Evolutionary conservation across 2,329 filamentous ascomycete genomes (phyloP).

Genomic region (Sordariomycetes sp.): DNA sequence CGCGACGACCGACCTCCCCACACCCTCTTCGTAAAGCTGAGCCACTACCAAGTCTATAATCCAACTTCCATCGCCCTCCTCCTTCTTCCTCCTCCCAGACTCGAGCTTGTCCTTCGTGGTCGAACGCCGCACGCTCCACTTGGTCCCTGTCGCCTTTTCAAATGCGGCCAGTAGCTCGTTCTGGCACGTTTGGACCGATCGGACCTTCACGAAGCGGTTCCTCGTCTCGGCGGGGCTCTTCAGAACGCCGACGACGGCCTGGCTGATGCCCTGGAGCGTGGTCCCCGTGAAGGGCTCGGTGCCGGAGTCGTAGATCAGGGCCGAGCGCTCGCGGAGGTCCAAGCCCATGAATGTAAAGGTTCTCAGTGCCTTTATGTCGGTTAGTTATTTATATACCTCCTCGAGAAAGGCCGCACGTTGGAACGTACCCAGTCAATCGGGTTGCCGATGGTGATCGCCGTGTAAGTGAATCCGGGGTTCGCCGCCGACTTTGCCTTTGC

Average conservation of each 20-base stretch:
- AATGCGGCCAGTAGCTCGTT: conserved; percentile 27
- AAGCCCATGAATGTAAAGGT: conserved; percentile 30
- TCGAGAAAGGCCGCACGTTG: conserved; percentile 11
- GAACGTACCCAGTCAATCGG: conserved; percentile 21
- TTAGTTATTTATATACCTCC: neutral
- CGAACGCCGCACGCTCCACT: conserved; percentile 16
- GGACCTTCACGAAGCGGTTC: conserved; percentile 12
- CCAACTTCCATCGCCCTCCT: neutral
- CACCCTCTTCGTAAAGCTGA: neutral
- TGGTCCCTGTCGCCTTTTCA: conserved; percentile 1
- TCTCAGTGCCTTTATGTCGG: conserved; percentile 22
- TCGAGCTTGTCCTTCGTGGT: conserved; percentile 28
- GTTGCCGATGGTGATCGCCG: conserved; percentile 33
- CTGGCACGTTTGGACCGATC: conserved; percentile 36
- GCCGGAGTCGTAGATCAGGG: conserved; percentile 9
- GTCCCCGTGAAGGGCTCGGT: conserved; percentile 7
- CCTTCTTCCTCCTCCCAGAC: conserved; percentile 3
- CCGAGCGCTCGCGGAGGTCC: conserved; percentile 26
- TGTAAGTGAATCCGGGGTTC: conserved; percentile 35
- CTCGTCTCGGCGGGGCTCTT: conserved; percentile 7
- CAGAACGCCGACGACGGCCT: conserved; percentile 8
- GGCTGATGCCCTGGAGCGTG: conserved; percentile 7
- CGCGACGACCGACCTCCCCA: neutral
- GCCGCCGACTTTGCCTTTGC: conserved; percentile 1
- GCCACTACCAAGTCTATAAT: conserved; percentile 1